A percentile compares a stretch with the other conserved stretches of the same genome.
phyloP scores from a whole-genome alignment of 352 stramenopile genomes.

The Pythium periplocum region DNA sequence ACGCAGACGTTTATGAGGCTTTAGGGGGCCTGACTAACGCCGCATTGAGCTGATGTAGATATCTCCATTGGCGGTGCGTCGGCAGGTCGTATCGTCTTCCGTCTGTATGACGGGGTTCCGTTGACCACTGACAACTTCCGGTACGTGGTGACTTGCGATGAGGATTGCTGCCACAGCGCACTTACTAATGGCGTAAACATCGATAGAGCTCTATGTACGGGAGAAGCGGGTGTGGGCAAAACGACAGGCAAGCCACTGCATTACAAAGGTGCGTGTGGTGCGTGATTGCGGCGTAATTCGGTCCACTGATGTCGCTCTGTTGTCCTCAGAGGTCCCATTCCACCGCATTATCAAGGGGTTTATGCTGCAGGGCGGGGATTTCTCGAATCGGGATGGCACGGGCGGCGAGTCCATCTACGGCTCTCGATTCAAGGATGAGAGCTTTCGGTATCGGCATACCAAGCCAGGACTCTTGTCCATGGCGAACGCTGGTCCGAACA shows the following conservation, averaged over 20 bases:
- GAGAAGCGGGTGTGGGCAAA: conserved; percentile 60
- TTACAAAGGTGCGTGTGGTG: conserved; percentile 36
- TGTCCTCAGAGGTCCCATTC: conserved; percentile 49
- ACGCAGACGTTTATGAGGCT: too few relatives aligned
- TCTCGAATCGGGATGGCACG: conserved; percentile 74
- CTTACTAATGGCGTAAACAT: background rate
- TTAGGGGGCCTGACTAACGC: too few relatives aligned
- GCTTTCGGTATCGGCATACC: conserved; percentile 92
- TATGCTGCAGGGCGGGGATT: conserved; percentile 82
- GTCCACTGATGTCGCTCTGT: conserved; percentile 3
- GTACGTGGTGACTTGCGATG: conserved; percentile 4
- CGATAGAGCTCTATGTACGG: conserved; percentile 44
- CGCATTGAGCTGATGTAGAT: conserved; percentile 30
- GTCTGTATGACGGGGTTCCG: conserved; percentile 45
- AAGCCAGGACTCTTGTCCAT: conserved; percentile 93
- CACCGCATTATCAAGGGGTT: conserved; percentile 85
- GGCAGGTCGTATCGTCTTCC: conserved; percentile 58
- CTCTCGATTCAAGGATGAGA: conserved; percentile 89
- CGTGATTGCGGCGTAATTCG: background rate
- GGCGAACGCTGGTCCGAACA: conserved; percentile 87
- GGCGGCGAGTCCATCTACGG: conserved; percentile 86
- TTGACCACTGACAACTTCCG: conserved; percentile 70
- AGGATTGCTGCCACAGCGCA: background rate
- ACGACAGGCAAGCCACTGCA: conserved; percentile 51
- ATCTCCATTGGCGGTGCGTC: conserved; percentile 88